phyloP scores from a whole-genome alignment of 2,329 filamentous ascomycete species.

The Trichoderma sp. region DNA sequence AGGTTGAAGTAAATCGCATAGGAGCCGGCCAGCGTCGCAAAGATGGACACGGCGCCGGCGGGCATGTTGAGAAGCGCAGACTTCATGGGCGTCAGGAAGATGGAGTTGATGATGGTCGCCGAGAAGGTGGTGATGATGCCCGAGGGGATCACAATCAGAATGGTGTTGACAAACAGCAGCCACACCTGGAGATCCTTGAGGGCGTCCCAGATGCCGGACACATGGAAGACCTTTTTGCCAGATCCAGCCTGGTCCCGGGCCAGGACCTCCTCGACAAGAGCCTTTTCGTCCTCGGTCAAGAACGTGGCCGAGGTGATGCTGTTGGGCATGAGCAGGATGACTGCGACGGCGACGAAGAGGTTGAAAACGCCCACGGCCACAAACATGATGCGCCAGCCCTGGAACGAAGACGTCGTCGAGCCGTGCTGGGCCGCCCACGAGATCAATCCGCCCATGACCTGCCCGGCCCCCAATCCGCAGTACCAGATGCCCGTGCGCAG shows the following conservation, averaged over 20 bases:
- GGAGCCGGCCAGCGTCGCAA: slow-evolving; percentile 31
- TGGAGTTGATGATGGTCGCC: slow-evolving; percentile 39
- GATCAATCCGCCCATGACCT: slow-evolving; percentile 47
- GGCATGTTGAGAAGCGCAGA: slow-evolving; percentile 52
- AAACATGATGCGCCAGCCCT: slow-evolving; percentile 56
- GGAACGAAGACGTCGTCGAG: slow-evolving; percentile 32
- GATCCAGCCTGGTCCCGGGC: slow-evolving; percentile 47
- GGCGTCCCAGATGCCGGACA: slow-evolving; percentile 44
- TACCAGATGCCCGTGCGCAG: slow-evolving; percentile 46
- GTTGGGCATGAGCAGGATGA: slow-evolving; percentile 50
- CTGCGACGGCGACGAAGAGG: slow-evolving; percentile 46
- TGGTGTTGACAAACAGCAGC: slow-evolving; percentile 38
- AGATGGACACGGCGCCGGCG: slow-evolving; percentile 33
- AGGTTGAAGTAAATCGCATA: slow-evolving; percentile 33
- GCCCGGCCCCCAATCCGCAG: slow-evolving; percentile 34
- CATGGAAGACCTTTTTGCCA: slow-evolving; percentile 45
- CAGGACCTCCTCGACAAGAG: slow-evolving; percentile 61
- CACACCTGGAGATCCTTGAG: slow-evolving; percentile 45
- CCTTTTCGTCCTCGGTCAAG: slow-evolving; percentile 30
- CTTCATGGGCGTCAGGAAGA: slow-evolving; percentile 37
- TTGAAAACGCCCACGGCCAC: slow-evolving; percentile 51
- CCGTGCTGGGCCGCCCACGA: slow-evolving; percentile 57
- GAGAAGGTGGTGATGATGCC: slow-evolving; percentile 40
- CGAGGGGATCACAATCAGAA: slow-evolving; percentile 33
- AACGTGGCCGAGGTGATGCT: slow-evolving; percentile 29